Percentiles rank a stretch among this genome's conserved stretches.
Evolutionary conservation across 352 stramenopile genomes (phyloP).

Genomic region (Phytophthora hibernalis): DNA sequence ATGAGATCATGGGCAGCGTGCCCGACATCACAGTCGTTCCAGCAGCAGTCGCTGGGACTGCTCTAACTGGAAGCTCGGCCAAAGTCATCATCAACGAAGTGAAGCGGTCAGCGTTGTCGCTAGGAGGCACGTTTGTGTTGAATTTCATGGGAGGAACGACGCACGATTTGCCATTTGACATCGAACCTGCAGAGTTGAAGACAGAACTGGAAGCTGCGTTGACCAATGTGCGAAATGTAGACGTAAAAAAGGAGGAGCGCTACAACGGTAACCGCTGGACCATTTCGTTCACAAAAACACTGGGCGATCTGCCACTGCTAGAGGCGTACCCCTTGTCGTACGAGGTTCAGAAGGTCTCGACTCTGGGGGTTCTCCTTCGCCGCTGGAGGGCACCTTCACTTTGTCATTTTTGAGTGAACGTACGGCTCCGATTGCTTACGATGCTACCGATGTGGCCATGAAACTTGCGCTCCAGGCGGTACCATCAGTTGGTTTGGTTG

Average conservation of each 20-base stretch:
- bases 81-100: slow-evolving; percentile 76
- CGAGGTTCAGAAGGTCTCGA: slow-evolving; percentile 94
- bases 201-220: slow-evolving; percentile 77
- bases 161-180: slow-evolving; percentile 92
- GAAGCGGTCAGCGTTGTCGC: slow-evolving; percentile 73
- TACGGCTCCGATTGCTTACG: slow-evolving; percentile 85
- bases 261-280: slow-evolving; percentile 93
- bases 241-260: slow-evolving; percentile 73
- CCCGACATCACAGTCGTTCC: slow-evolving; percentile 74
- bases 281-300: slow-evolving; percentile 95
- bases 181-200: slow-evolving; percentile 88
- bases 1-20: slow-evolving; percentile 92
- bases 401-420: slow-evolving; percentile 83
- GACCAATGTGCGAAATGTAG: slow-evolving; percentile 60
- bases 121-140: slow-evolving; percentile 94
- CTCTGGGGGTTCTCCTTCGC: slow-evolving; percentile 93
- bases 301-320: slow-evolving; percentile 94
- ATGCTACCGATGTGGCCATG: slow-evolving; percentile 85
- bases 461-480: slow-evolving; percentile 92
- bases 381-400: slow-evolving; percentile 91
- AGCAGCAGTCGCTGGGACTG: too few species aligned
- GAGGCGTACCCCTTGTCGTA: slow-evolving; percentile 90
- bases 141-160: slow-evolving; percentile 93
- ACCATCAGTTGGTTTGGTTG: slow-evolving; percentile 87
- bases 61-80: slow-evolving; percentile 66